A percentile compares a stretch with the other conserved stretches of the same genome.
Evolutionary conservation across 441 rosid species (phyloP).

Genomic region (Populus trichocarpa): DNA sequence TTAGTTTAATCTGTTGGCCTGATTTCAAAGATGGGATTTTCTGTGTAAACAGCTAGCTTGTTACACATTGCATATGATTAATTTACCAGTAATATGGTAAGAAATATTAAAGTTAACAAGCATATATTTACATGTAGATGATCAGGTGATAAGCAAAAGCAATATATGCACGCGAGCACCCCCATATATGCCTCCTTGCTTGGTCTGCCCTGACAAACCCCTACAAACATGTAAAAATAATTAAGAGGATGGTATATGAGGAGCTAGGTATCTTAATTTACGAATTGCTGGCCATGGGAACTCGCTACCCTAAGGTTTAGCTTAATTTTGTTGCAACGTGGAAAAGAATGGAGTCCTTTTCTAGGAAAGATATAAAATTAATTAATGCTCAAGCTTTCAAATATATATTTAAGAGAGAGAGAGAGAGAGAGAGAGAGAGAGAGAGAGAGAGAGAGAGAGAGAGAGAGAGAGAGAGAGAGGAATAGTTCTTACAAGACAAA

Average conservation of each 20-base stretch:
- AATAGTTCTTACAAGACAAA: constrained; percentile 52
- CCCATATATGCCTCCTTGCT: too few species aligned
- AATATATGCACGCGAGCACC: too few species aligned
- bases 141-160: too few species aligned
- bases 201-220: neutral
- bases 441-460: too few species aligned
- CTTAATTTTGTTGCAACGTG: constrained; percentile 18
- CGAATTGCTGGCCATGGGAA: constrained; percentile 7
- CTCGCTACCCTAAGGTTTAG: constrained; percentile 6
- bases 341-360: constrained; percentile 14
- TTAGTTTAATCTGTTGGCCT: neutral
- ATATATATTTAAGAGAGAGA: too few species aligned
- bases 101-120: neutral
- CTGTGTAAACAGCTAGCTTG: neutral
- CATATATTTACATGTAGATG: neutral
- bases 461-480: too few species aligned
- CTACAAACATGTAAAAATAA: neutral
- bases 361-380: neutral
- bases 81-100: neutral
- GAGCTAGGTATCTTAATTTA: neutral
- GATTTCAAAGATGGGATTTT: neutral
- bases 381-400: neutral
- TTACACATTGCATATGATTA: too few species aligned
- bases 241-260: neutral
- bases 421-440: too few species aligned